A percentile compares a stretch with the other conserved stretches of the same genome.
Conservation (phyloP, 169 alveolate species). For the Cryptosporidium ryanae region DNA sequence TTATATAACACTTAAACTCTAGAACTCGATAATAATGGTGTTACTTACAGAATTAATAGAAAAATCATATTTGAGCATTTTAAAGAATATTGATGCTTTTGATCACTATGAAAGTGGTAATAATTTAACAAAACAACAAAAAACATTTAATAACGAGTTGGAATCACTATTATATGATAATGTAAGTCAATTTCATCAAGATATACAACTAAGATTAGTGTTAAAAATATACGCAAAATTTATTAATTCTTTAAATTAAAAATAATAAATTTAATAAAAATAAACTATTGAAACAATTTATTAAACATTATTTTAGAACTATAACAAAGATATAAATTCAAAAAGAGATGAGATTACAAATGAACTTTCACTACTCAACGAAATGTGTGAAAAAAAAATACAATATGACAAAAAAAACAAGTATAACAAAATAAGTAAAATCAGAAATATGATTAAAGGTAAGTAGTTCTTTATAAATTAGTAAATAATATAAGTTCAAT, state of each 20-base stretch:
- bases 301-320: not conserved
- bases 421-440: constrained; percentile 40
- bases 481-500: too few relatives aligned
- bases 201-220: not conserved
- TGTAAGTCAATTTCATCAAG: constrained; percentile 1
- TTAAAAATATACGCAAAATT: not conserved
- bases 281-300: not conserved
- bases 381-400: constrained; percentile 27
- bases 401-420: constrained; percentile 27
- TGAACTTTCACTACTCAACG: constrained; percentile 22
- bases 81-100: constrained; percentile 46
- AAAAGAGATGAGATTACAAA: constrained; percentile 25
- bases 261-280: not conserved
- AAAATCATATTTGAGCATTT: constrained; percentile 35
- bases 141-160: constrained; percentile 17
- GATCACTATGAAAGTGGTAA: constrained; percentile 25
- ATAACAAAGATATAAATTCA: not conserved
- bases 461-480: not conserved
- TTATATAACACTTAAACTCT: not conserved
- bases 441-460: constrained; percentile 49
- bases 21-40: constrained; percentile 4
- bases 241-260: not conserved
- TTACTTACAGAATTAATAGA: constrained; percentile 51
- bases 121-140: constrained; percentile 53
- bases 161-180: constrained; percentile 35